Percentiles rank a stretch among this genome's conserved stretches.
These are phyloP conservation scores for Podaxis sp. DNA, from an alignment of 768 basidiomycete species.

Conservation along the genomic window DNA sequence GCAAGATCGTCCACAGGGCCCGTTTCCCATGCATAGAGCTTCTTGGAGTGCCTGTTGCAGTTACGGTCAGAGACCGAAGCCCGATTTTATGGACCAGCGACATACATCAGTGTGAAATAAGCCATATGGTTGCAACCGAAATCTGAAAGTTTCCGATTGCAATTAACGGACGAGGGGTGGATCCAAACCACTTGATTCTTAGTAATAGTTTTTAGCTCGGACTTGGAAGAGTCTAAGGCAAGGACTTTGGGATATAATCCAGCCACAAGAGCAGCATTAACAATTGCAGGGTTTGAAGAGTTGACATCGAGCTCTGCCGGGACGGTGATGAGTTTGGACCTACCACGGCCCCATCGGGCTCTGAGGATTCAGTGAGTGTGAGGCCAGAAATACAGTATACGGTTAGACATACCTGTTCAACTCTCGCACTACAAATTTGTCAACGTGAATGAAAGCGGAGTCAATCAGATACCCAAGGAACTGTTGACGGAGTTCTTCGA, in stretches of 20 bases:
- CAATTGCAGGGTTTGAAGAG: slow-evolving; percentile 54
- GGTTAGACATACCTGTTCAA: slow-evolving; percentile 50
- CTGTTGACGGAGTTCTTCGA: slow-evolving; percentile 94
- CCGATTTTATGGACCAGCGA: background rate
- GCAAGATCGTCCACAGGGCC: slow-evolving; percentile 84
- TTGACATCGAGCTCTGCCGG: slow-evolving; percentile 71
- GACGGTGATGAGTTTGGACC: slow-evolving; percentile 70
- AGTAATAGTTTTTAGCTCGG: slow-evolving; percentile 71
- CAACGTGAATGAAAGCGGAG: slow-evolving; percentile 75
- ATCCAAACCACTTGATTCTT: slow-evolving; percentile 78
- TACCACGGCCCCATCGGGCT: slow-evolving; percentile 68
- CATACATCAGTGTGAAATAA: slow-evolving; percentile 86
- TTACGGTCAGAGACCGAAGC: background rate
- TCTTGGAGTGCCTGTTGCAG: slow-evolving; percentile 80
- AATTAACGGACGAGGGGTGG: slow-evolving; percentile 93
- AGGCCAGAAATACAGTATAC: background rate
- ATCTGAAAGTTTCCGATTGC: slow-evolving; percentile 59
- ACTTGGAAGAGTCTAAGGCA: slow-evolving; percentile 52
- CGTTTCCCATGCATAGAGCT: slow-evolving; percentile 90
- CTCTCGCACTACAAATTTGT: slow-evolving; percentile 59
- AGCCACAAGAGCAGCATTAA: slow-evolving; percentile 80
- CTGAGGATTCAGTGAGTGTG: slow-evolving; percentile 30
- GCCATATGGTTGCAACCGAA: slow-evolving; percentile 71
- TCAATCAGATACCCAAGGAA: slow-evolving; percentile 85
- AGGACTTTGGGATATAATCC: slow-evolving; percentile 92